Evolutionary conservation across 2,329 filamentous ascomycete genomes (phyloP), one percentile per base, ranked within the genome.

Genomic region (Epichloe festucae): DNA sequence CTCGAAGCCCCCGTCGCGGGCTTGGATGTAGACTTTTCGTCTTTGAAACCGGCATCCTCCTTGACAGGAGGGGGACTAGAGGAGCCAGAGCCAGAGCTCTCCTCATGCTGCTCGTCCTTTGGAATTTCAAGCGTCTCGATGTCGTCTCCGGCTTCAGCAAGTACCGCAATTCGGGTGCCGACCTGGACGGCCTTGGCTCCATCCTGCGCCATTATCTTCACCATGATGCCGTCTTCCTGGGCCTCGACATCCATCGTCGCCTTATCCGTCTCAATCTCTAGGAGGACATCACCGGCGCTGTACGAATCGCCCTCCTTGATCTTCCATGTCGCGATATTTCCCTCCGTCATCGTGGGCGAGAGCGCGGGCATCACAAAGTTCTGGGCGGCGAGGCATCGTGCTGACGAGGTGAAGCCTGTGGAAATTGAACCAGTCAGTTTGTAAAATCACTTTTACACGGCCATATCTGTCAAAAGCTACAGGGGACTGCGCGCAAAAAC

Each of bases 191-290:
- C 75, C 73, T 94, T 93, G 66, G 77, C 77, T 50, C 87, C 87
- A 63, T 89, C 84, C 43, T 73, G 73, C 64, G 82, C 73, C 63
- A 82, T 79, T 60, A 95, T 91, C 75, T 93, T 94, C 64, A 89
- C 82, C 67, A 95, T 71, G 59, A 91, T 74, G 42, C 89, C 89
- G 64, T 94, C 88, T 44, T 95, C 89, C 71, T 93, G 89, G 41
- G 89, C 89, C 73, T 95, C 89, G 27, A 95, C 89, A 60, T 95
- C 89, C 88, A 95, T 95, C 52, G 87, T 87, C 52, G 89, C 89
- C 76, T 95, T 95, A 70, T 95, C 89, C 53, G 89, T 95, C 73
- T 95, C 89, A 65, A 95, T 93, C 70, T 95, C 89, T 54, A 95
- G 81, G 49, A 95, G 76, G 35, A 95, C 87, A 67, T 95, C 89